Evolutionary conservation across 1,139 yeast genomes (phyloP).

Genomic region (Yamadazyma atmosphaerica): DNA sequence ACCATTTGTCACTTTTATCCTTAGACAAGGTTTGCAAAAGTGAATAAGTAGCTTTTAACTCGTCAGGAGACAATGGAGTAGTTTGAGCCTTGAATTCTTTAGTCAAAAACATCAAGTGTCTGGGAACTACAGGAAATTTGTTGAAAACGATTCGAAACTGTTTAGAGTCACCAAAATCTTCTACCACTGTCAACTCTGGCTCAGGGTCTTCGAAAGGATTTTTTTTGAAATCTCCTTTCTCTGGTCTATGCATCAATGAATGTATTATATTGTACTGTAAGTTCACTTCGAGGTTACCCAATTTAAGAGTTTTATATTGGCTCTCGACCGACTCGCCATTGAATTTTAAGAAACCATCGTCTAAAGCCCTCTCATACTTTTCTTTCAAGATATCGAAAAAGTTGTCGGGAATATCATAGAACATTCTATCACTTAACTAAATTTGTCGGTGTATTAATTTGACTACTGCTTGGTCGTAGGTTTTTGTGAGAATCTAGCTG

Average conservation of each 20-base stretch:
- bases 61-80: conserved; percentile 67
- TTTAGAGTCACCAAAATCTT: conserved; percentile 43
- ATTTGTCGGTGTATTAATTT: neutral
- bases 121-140: conserved; percentile 80
- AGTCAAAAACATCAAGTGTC: conserved; percentile 78
- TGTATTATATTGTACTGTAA: conserved; percentile 35
- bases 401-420: conserved; percentile 24
- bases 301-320: conserved; percentile 19
- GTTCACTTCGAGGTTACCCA: conserved; percentile 21
- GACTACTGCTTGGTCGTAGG: too few relatives aligned
- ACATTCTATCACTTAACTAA: conserved; percentile 16
- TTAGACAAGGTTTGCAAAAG: conserved; percentile 37
- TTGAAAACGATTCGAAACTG: conserved; percentile 72
- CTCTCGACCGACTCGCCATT: conserved; percentile 30
- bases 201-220: conserved; percentile 86
- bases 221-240: conserved; percentile 34
- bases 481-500: too few relatives aligned
- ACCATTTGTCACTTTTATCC: conserved; percentile 33
- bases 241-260: conserved; percentile 60
- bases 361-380: conserved; percentile 31
- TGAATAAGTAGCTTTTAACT: conserved; percentile 58
- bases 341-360: conserved; percentile 25
- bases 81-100: conserved; percentile 70
- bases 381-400: conserved; percentile 23
- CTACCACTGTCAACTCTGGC: conserved; percentile 65